Conservation (phyloP, 305 asterid genomes). For the Rubia peregrina region DNA sequence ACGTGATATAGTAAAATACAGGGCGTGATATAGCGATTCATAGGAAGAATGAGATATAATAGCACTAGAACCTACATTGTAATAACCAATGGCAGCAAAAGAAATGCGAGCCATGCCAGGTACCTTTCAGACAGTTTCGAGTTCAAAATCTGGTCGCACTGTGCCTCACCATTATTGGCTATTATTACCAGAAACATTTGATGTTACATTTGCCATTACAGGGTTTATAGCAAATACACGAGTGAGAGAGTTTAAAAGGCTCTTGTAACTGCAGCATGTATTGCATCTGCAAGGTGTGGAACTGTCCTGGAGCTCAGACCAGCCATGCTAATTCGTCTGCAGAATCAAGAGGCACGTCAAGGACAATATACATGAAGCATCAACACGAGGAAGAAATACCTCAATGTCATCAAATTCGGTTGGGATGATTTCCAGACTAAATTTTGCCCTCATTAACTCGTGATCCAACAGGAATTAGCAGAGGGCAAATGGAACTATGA, state of each 20-base stretch:
- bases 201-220: neutral
- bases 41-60: no score
- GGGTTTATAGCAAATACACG: neutral
- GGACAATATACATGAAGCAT: neutral
- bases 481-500: neutral
- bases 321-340: conserved; percentile 99
- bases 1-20: no score
- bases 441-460: no score
- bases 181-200: conserved; percentile 5
- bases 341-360: conserved; percentile 8
- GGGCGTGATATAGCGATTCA: no score
- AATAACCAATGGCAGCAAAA: no score
- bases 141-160: neutral
- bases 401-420: neutral
- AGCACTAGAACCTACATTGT: no score
- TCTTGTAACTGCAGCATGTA: conserved; percentile 80
- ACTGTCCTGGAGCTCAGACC: conserved; percentile 88
- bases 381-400: neutral
- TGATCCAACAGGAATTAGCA: neutral
- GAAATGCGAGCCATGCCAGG: no score
- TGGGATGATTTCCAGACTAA: neutral
- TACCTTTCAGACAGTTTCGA: no score
- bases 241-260: conserved; percentile 19
- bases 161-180: neutral
- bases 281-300: conserved; percentile 91